phyloP scores from a whole-genome alignment of 2,329 filamentous ascomycete species.

The Penicillium sp. region DNA sequence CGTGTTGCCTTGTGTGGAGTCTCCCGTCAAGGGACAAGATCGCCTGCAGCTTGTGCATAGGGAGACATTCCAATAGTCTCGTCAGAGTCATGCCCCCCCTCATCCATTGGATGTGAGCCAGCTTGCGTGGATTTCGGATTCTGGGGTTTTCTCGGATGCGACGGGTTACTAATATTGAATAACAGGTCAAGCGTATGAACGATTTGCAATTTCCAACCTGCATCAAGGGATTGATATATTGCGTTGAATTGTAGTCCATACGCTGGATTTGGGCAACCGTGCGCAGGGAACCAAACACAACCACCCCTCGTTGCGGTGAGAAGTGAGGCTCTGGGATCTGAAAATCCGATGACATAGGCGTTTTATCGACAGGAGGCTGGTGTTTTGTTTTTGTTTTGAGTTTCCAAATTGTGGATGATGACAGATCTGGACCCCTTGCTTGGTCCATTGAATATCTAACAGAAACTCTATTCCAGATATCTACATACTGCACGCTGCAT shows the following conservation, averaged over 20 bases:
- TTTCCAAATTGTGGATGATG: not conserved
- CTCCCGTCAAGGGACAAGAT: constrained; percentile 2
- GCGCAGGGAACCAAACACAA: not conserved
- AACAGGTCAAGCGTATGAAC: not conserved
- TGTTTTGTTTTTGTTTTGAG: not conserved
- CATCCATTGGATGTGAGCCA: constrained; percentile 14
- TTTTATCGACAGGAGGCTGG: not conserved
- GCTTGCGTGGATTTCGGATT: constrained; percentile 11
- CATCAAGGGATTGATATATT: not conserved
- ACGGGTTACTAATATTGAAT: not conserved
- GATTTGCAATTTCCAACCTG: not conserved
- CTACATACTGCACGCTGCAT: constrained; percentile 18
- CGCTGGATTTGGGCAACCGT: too few species aligned
- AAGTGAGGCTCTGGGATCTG: not conserved
- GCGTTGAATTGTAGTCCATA: too few species aligned
- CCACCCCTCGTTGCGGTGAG: not conserved
- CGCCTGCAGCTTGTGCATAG: constrained; percentile 8
- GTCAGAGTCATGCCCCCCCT: constrained; percentile 11
- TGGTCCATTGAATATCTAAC: constrained; percentile 6
- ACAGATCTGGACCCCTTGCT: constrained; percentile 12
- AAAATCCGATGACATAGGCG: not conserved
- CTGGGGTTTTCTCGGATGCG: not conserved
- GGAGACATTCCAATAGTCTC: constrained; percentile 16
- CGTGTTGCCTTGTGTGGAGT: constrained; percentile 4
- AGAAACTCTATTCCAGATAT: constrained; percentile 7